phyloP scores from a whole-genome alignment of 1,139 yeast genomes.

The Lodderomyces pseudojiufengensis region DNA sequence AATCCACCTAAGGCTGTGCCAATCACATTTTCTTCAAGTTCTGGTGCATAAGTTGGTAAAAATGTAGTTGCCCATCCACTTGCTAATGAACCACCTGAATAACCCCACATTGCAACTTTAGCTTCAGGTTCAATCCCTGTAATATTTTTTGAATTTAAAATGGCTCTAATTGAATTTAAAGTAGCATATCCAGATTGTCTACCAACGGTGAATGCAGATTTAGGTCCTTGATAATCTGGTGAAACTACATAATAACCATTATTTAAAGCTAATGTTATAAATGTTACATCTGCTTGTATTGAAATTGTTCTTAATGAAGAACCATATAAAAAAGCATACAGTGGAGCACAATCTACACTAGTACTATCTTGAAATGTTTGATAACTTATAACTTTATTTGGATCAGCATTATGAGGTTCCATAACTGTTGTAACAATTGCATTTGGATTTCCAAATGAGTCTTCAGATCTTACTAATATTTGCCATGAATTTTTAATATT shows the following conservation, averaged over 20 bases:
- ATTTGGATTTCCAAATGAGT: constrained; percentile 25
- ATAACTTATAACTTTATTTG: constrained; percentile 19
- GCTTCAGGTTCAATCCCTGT: constrained; percentile 23
- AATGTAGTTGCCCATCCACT: constrained; percentile 27
- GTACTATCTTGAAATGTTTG: constrained; percentile 14
- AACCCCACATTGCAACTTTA: constrained; percentile 23
- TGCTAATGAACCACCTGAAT: constrained; percentile 28
- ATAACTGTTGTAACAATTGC: constrained; percentile 32
- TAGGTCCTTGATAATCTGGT: constrained; percentile 24
- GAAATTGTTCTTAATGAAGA: constrained; percentile 11
- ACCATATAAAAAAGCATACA: constrained; percentile 14
- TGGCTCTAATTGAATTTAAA: constrained; percentile 22
- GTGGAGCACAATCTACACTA: constrained; percentile 12
- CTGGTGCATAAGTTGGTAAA: constrained; percentile 33
- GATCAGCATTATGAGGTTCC: constrained; percentile 26
- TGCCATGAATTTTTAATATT: constrained; percentile 24
- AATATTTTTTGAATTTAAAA: constrained; percentile 14
- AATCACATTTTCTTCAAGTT: constrained; percentile 19
- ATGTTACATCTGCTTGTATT: constrained; percentile 19
- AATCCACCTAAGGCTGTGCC: constrained; percentile 35
- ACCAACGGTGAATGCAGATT: constrained; percentile 22
- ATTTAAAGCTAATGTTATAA: constrained; percentile 18
- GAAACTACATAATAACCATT: constrained; percentile 25
- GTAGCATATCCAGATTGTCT: constrained; percentile 21
- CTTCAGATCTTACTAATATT: constrained; percentile 29